Evolutionary conservation across 495 filamentous ascomycete species (phyloP).

Genomic region (Podospora pseudocomata): DNA sequence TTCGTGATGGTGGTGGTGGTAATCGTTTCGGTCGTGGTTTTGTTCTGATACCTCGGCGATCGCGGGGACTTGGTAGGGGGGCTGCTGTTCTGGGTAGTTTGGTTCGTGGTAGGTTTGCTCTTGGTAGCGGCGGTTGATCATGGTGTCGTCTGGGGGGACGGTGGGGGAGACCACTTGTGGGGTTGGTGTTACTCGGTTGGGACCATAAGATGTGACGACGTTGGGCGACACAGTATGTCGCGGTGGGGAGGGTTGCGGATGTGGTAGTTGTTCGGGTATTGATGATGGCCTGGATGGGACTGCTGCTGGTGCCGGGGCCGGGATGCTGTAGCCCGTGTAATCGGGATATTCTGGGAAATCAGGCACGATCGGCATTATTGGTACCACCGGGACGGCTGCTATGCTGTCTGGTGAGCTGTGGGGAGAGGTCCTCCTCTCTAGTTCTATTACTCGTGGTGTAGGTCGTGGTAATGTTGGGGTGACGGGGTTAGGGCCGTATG

Average conservation of each 20-base stretch:
- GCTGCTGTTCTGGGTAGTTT: background rate
- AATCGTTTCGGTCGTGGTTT: slow-evolving; percentile 1
- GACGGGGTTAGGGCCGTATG: slow-evolving; percentile 36
- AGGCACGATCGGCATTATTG: slow-evolving; percentile 20
- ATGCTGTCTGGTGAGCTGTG: slow-evolving; percentile 24
- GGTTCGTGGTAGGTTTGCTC: background rate
- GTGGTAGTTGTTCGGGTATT: background rate
- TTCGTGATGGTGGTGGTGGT: slow-evolving; percentile 6
- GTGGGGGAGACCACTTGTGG: slow-evolving; percentile 28
- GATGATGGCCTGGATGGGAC: slow-evolving; percentile 5
- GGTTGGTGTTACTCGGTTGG: slow-evolving; percentile 33
- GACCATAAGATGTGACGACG: slow-evolving; percentile 33
- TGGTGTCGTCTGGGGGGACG: slow-evolving; percentile 29
- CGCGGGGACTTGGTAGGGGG: slow-evolving; percentile 7
- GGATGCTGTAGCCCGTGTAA: slow-evolving; percentile 22
- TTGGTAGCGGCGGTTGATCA: slow-evolving; percentile 21
- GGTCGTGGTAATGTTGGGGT: slow-evolving; percentile 31
- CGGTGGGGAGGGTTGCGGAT: slow-evolving; percentile 15
- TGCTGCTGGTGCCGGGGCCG: slow-evolving; percentile 8
- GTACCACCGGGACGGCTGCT: slow-evolving; percentile 22
- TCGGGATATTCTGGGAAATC: slow-evolving; percentile 20
- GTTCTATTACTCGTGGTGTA: slow-evolving; percentile 20
- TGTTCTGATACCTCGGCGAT: background rate
- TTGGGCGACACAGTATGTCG: slow-evolving; percentile 14
- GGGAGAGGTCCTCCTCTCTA: slow-evolving; percentile 12